Evolutionary conservation across 2,329 filamentous ascomycete species (phyloP).

Genomic region (Lomentospora prolificans): DNA sequence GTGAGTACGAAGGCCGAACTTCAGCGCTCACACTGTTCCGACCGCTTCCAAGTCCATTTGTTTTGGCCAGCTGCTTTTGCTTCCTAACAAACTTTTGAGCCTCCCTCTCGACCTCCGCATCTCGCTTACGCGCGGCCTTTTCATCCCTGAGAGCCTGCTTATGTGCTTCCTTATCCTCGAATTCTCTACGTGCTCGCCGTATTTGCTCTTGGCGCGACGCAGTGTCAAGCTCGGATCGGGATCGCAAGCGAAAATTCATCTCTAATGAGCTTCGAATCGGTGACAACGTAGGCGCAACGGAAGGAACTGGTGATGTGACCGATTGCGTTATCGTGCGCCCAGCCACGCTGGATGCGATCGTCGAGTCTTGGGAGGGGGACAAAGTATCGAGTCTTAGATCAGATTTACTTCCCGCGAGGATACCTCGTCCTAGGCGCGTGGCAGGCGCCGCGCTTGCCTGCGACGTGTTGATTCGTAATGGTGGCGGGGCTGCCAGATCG

Average conservation of each 20-base stretch:
- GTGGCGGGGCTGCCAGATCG: constrained; percentile 23
- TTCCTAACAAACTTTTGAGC: constrained; percentile 40
- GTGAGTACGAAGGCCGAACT: constrained; percentile 19
- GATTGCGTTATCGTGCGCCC: constrained; percentile 18
- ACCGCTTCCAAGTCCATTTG: constrained; percentile 23
- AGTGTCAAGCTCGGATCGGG: constrained; percentile 49
- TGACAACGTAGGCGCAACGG: constrained; percentile 28
- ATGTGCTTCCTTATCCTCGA: constrained; percentile 49
- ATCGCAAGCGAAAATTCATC: constrained; percentile 47
- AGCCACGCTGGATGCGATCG: constrained; percentile 17
- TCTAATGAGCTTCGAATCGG: constrained; percentile 52
- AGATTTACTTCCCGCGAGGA: constrained; percentile 31
- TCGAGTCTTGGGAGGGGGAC: constrained; percentile 20
- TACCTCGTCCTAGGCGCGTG: constrained; percentile 29
- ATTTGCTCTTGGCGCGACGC: constrained; percentile 46
- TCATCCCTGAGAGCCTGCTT: constrained; percentile 39
- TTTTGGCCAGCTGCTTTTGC: constrained; percentile 31
- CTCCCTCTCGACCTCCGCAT: constrained; percentile 48
- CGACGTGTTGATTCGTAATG: constrained; percentile 29
- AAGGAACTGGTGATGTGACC: constrained; percentile 16
- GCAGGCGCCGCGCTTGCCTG: constrained; percentile 14
- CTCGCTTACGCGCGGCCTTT: constrained; percentile 48
- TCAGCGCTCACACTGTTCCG: constrained; percentile 20
- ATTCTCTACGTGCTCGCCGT: constrained; percentile 51
- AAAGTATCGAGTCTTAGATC: constrained; percentile 30